Evolutionary conservation across 441 rosid genomes (phyloP), one percentile per base, ranked within the genome.

Genomic region (Caryocar brasiliense): DNA sequence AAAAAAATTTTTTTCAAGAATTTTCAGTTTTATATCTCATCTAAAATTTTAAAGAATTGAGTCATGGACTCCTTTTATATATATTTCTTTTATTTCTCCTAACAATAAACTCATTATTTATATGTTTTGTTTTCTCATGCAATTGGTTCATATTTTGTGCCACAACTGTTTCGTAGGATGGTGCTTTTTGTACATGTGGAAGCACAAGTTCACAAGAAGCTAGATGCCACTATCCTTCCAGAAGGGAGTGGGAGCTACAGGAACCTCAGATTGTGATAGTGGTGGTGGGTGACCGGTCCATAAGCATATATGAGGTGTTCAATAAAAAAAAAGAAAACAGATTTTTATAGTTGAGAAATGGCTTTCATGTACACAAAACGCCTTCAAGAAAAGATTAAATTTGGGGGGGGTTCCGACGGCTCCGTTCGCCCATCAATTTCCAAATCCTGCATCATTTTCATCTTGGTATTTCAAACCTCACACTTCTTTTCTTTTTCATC

Each of bases 261-360:
- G n/a, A 33, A n/a, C n/a, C n/a, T n/a, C n/a, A n/a, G 53, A 37
- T 22, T 51, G 20, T n/a, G 14, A 40, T 43, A 53, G 50, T 56
- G 68, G 65, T 66, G 67, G 71, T 60, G 70, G 70, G 63, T 59
- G 38, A 57, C 33, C n/a, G 40, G 58, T 68, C 63, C 47, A 40
- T 36, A 18, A 15, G 21, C 24, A 29, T 27, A 39, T 18, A 5
- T 1, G 13, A 14, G 41, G 38, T 48, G 13, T n/a, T 38, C 12
- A 42, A 28, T 1, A 29, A 17, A 53, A 42, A n/a, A n/a, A n/a
- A n/a, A n/a, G n/a, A n/a, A n/a, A 51, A 29, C 35, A 38, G 9
- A 44, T 38, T 43, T 45, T 48, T 63, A 27, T 45, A 40, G 85
- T 66, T 71, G 80, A 37, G 58, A 70, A 45, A 51, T 72, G 11